Evolutionary conservation across 306 rosid species (phyloP), one percentile per base, ranked within the genome.

Genomic region (Cucurbita maxima): DNA sequence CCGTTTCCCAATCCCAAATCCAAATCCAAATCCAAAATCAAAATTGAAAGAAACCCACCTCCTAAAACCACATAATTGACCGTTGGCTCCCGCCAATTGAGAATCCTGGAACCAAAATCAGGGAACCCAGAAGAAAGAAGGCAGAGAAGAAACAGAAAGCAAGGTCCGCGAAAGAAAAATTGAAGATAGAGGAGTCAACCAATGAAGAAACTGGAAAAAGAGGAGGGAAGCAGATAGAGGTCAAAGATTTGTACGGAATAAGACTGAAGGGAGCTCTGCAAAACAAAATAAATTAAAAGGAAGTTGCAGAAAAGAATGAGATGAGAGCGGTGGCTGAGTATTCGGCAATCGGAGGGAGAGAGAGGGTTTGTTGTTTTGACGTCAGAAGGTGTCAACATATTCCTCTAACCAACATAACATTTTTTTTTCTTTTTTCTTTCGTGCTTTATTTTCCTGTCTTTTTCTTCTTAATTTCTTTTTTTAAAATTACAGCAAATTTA

Each of bases 61-160:
- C 69, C 72, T 75, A 50, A 61, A 75, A 64, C 76, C 81, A 50
- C 78, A 40, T 58, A 84, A 91, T 74, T 74, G 56, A 71, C 79
- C 64, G 86, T 82, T 73, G 40, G 58, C 83, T 88, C 96, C 91
- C 96, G 90, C 97, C 97, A 88, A 91, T 80, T 81, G 34, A 63
- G 58, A 63, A 58, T 41, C 54, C 38, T 44, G 20, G 18, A 22
- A 66, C 78, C 80, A 41, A 51, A 75, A 78, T 41, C 72, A 75
- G 63, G 54, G 34, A 19, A 38, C 64, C 76, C 2, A 30, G 22
- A 54, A 19, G n/a, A 34, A 44, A 1, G n/a, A n/a, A 6, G 56
- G 34, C 15, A 15, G 20, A 48, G 57, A 48, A 66, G 30, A 1
- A 61, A 25, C 34, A 11, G 57, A 20, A 30, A 38, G 14, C 36